Evolutionary conservation across 805 yeast genomes (phyloP), one percentile per base, ranked within the genome.

Genomic region (Candida andamanensis): DNA sequence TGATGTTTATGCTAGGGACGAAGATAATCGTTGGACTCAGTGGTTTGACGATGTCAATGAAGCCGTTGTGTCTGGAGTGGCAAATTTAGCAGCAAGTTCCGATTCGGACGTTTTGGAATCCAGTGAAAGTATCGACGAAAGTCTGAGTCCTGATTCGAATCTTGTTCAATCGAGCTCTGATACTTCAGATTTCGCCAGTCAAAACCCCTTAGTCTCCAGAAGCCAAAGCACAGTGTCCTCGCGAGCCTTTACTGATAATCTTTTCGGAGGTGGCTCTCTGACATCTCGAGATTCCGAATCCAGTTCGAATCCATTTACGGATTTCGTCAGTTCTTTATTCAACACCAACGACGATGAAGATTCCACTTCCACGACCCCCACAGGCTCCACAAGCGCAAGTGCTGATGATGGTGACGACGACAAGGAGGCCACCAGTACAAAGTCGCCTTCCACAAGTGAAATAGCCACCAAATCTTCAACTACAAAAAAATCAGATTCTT

Each of bases 1-100:
- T 28, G 27, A 6, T 4, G 17, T n/a, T 13, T 24, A 28, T 13
- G 27, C 32, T 16, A 33, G 24, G 14, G 31, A 34, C 12, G 27
- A 31, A 7, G 15, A 23, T 13, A 20, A 25, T 12, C 26, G 23
- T 17, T n/a, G 16, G 15, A 29, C 28, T n/a, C 20, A 33, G 13
- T 37, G 36, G 34, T 33, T 37, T 20, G 16, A 14, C 16, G 32
- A 36, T 28, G 30, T 36, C 17, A 23, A 23, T 15, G n/a, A n/a
- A n/a, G n/a, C n/a, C n/a, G n/a, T n/a, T n/a, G n/a, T n/a, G n/a
- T n/a, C n/a, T n/a, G n/a, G n/a, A n/a, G n/a, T n/a, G n/a, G n/a
- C n/a, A n/a, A n/a, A n/a, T n/a, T n/a, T n/a, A n/a, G n/a, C n/a
- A n/a, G n/a, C n/a, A n/a, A n/a, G n/a, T n/a, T n/a, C n/a, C n/a